Conservation (phyloP, 2,329 filamentous ascomycete genomes). For the Paecilomyces dactylethromorphus region DNA sequence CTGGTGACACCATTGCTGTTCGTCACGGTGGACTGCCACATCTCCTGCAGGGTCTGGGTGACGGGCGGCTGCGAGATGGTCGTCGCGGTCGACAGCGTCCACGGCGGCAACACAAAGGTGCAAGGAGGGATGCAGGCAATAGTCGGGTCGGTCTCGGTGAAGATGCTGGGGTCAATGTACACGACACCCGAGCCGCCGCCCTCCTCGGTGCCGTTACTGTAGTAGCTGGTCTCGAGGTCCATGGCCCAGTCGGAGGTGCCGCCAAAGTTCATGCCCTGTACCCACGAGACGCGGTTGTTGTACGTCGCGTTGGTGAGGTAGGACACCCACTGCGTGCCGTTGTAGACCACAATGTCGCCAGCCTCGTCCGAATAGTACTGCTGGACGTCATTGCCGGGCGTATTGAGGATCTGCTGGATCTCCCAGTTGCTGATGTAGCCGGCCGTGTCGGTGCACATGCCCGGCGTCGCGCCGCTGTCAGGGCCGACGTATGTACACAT, state of each 20-base stretch:
- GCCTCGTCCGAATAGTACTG: slow-evolving; percentile 4
- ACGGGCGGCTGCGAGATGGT: background rate
- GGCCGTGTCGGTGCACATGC: slow-evolving; percentile 28
- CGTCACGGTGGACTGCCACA: too few relatives aligned
- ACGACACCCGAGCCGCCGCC: background rate
- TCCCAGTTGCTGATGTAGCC: slow-evolving; percentile 37
- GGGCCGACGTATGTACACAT: slow-evolving; percentile 28
- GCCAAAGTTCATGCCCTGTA: slow-evolving; percentile 19
- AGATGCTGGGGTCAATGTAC: background rate
- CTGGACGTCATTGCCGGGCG: slow-evolving; percentile 3
- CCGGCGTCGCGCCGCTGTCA: slow-evolving; percentile 21
- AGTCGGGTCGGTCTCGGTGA: background rate
- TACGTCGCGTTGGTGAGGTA: slow-evolving; percentile 8
- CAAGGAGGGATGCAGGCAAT: slow-evolving; percentile 1
- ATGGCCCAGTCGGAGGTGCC: slow-evolving; percentile 32
- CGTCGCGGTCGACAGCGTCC: background rate
- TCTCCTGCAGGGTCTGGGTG: too few relatives aligned
- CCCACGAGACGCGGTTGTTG: slow-evolving; percentile 4
- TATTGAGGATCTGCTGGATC: slow-evolving; percentile 26
- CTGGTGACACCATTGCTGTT: too few relatives aligned
- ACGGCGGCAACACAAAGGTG: slow-evolving; percentile 8
- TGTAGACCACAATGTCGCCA: slow-evolving; percentile 5
- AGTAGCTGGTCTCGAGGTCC: slow-evolving; percentile 14
- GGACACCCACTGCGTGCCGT: slow-evolving; percentile 5
- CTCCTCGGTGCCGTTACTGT: too few relatives aligned